phyloP scores from a whole-genome alignment of 139 green algal genomes.

The Pycnococcus provasolii region DNA sequence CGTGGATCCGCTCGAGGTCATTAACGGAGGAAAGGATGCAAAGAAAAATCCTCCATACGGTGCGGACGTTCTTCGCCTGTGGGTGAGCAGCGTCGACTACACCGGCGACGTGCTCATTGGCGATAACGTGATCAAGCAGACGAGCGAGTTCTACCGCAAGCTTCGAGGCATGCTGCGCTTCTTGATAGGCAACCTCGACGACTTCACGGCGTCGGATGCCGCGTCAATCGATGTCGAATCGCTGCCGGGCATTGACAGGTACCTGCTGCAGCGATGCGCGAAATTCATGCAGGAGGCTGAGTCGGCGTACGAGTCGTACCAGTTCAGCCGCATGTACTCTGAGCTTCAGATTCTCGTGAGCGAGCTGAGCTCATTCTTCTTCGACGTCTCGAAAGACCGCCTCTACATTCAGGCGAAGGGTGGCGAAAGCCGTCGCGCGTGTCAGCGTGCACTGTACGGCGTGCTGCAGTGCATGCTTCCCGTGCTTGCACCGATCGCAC shows the following conservation, averaged over 20 bases:
- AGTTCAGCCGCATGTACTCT: slow-evolving; percentile 40
- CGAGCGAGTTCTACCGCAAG: slow-evolving; percentile 87
- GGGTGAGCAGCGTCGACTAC: slow-evolving; percentile 92
- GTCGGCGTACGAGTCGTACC: slow-evolving; percentile 62
- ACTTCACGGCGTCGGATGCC: slow-evolving; percentile 25
- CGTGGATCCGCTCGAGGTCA: slow-evolving; percentile 76
- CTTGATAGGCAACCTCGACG: slow-evolving; percentile 83
- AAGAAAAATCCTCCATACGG: slow-evolving; percentile 81
- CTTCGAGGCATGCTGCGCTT: slow-evolving; percentile 79
- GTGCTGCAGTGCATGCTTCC: slow-evolving; percentile 45
- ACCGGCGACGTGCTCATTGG: slow-evolving; percentile 74
- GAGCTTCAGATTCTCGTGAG: slow-evolving; percentile 58
- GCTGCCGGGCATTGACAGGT: slow-evolving; percentile 59
- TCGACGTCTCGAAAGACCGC: slow-evolving; percentile 89
- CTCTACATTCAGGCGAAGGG: slow-evolving; percentile 62
- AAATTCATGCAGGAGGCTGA: slow-evolving; percentile 45
- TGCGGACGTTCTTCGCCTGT: slow-evolving; percentile 90
- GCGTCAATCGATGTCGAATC: slow-evolving; percentile 25
- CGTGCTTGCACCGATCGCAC: slow-evolving; percentile 59
- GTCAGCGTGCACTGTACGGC: slow-evolving; percentile 71
- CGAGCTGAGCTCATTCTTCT: slow-evolving; percentile 92
- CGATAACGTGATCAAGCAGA: slow-evolving; percentile 51
- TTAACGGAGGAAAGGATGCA: slow-evolving; percentile 70
- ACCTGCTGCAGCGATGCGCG: slow-evolving; percentile 34
- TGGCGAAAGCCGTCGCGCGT: slow-evolving; percentile 38